A percentile compares a stretch with the other conserved stretches of the same genome.
Conservation (phyloP, 2,329 filamentous ascomycete genomes). For the Nothopassalora personata region DNA sequence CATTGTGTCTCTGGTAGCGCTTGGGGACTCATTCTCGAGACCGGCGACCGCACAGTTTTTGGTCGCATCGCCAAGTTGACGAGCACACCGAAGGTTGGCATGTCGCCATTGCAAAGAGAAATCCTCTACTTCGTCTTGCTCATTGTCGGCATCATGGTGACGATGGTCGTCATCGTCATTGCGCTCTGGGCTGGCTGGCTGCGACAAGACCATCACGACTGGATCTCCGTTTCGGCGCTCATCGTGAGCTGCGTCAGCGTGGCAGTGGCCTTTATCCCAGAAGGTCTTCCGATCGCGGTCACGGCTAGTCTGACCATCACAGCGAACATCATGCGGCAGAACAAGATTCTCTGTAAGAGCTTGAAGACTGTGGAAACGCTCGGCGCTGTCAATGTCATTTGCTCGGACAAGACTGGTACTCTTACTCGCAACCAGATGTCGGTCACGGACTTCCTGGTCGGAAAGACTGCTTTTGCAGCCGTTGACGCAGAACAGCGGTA, state of each 20-base stretch:
- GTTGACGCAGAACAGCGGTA: slow-evolving; percentile 46
- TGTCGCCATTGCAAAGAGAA: slow-evolving; percentile 67
- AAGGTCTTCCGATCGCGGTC: slow-evolving; percentile 65
- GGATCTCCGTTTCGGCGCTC: slow-evolving; percentile 65
- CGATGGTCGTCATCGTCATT: slow-evolving; percentile 58
- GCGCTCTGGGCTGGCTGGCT: slow-evolving; percentile 60
- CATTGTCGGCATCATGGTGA: slow-evolving; percentile 62
- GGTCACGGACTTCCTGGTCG: slow-evolving; percentile 63
- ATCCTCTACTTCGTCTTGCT: slow-evolving; percentile 67
- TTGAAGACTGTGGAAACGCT: slow-evolving; percentile 74
- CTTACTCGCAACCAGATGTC: slow-evolving; percentile 45
- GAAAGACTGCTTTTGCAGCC: slow-evolving; percentile 44
- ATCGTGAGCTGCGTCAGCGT: slow-evolving; percentile 67
- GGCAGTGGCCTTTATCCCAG: slow-evolving; percentile 70
- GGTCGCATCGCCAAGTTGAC: slow-evolving; percentile 67
- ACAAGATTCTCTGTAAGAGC: slow-evolving; percentile 74
- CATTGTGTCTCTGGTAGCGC: slow-evolving; percentile 67
- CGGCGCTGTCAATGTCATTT: slow-evolving; percentile 66
- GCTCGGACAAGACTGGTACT: slow-evolving; percentile 72
- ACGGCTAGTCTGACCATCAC: slow-evolving; percentile 66
- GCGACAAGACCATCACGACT: slow-evolving; percentile 59
- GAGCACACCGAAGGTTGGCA: slow-evolving; percentile 59
- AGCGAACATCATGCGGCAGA: slow-evolving; percentile 69
- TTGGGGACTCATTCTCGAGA: slow-evolving; percentile 64
- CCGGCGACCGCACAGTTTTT: slow-evolving; percentile 68